Conservation (phyloP, 805 yeast species). For the Torulaspora indica region DNA sequence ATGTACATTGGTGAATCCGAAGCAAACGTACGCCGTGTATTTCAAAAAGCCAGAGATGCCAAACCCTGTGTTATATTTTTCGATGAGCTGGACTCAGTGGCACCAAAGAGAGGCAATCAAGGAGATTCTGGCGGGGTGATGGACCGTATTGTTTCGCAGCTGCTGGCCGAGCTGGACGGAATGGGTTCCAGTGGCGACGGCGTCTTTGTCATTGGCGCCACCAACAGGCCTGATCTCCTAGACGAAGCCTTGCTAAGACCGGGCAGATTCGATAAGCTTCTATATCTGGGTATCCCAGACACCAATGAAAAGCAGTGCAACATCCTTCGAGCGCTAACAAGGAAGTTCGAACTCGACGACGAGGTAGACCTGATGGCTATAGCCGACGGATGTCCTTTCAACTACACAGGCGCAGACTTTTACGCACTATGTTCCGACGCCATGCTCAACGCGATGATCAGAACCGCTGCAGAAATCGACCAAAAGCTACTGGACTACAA, state of each 20-base stretch:
- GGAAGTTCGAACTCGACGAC: constrained; percentile 64
- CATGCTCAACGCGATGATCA: constrained; percentile 92
- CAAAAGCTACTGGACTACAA: constrained; percentile 53
- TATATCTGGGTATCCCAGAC: constrained; percentile 88
- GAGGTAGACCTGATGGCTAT: constrained; percentile 55
- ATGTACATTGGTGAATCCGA: constrained; percentile 99
- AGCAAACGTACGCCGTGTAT: constrained; percentile 91
- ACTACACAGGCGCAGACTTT: constrained; percentile 97
- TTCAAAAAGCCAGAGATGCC: constrained; percentile 92
- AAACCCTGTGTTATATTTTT: constrained; percentile 96
- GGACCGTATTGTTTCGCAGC: constrained; percentile 96
- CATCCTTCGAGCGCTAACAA: constrained; percentile 79
- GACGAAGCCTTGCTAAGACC: constrained; percentile 94
- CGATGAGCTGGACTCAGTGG: constrained; percentile 96
- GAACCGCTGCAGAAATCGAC: constrained; percentile 78
- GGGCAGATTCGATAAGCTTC: constrained; percentile 92
- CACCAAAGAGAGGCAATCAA: constrained; percentile 97
- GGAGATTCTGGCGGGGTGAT: constrained; percentile 99
- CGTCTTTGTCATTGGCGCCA: constrained; percentile 98
- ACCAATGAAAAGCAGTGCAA: constrained; percentile 84
- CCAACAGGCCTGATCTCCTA: constrained; percentile 89
- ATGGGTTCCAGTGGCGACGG: constrained; percentile 83
- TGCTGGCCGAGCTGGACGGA: constrained; percentile 92
- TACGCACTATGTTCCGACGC: constrained; percentile 95
- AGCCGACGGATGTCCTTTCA: constrained; percentile 73